Evolutionary conservation across 179 eudicot genomes (phyloP).

Genomic region (Sideroxylon spinosum): DNA sequence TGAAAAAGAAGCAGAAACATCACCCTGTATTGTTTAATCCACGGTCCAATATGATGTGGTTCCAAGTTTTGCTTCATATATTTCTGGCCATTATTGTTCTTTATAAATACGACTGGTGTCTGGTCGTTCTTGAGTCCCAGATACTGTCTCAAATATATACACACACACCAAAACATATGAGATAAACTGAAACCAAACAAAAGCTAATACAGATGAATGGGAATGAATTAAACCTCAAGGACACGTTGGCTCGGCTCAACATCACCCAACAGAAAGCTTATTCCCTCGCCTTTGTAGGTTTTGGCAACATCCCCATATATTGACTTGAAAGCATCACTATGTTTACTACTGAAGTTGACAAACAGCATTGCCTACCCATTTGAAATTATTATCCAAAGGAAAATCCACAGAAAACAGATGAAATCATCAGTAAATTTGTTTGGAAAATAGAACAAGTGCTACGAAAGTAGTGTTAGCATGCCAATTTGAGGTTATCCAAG

Average conservation of each 20-base stretch:
- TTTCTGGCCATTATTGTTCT: constrained; percentile 46
- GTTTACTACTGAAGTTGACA: constrained; percentile 39
- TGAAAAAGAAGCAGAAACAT: constrained; percentile 1
- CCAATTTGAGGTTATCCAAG: too few relatives aligned
- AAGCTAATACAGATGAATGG: background rate
- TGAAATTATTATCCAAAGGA: constrained; percentile 42
- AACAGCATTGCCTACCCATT: constrained; percentile 53
- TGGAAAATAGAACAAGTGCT: background rate
- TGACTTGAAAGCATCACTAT: constrained; percentile 38
- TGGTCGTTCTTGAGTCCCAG: constrained; percentile 53
- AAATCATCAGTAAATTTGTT: background rate
- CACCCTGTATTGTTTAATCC: constrained; percentile 61
- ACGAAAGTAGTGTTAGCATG: background rate
- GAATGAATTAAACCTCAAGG: constrained; percentile 38
- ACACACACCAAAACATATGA: background rate
- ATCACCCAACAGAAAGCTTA: constrained; percentile 52
- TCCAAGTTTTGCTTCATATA: constrained; percentile 47
- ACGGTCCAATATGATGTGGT: constrained; percentile 44
- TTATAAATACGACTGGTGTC: constrained; percentile 44
- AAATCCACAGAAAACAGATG: constrained; percentile 29
- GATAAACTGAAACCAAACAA: background rate
- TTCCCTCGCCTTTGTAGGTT: constrained; percentile 49
- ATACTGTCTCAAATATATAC: constrained; percentile 33
- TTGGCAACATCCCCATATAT: constrained; percentile 45
- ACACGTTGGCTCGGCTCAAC: constrained; percentile 48